Base-by-base conservation (phyloP, 1,139 yeast genomes). In the Yamadazyma jaroonii region DNA sequence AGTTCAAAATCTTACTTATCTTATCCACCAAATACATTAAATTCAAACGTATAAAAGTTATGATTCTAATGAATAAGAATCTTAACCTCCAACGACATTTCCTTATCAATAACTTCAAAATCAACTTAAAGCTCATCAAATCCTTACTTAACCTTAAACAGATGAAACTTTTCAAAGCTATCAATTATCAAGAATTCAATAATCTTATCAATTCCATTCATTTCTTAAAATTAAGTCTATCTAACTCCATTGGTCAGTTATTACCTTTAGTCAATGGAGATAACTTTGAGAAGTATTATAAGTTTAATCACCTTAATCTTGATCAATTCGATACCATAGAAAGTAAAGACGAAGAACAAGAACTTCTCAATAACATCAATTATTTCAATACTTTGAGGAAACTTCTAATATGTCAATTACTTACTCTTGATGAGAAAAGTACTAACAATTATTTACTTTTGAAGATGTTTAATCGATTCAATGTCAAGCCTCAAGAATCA, bases 251-350 rank as follows among this genome's bases (percentile, higher is more conserved):
- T n/a, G 43, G 54, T 2, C 56, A 57, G 21, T 41, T 70, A 8
- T 42, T 71, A 7, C 72, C 74, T 0, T 45, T 49, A 22, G 40
- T 67, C 33, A 67, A 70, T 43, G 75, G 76, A 0, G 62, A 59
- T 1, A 49, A 62, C 8, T 53, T 72, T 29, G 74, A 72, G 42
- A 67, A 67, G 44, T 70, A 68, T 42, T 67, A 72, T 43, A 50
- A 53, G 24, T 60, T 70, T 12, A 69, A 72, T 42, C 59, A 59
- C 34, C 56, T 70, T 13, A 54, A 62, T 36, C 29, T 54, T 17
- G 53, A 50, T 13, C 41, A 44, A 6, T 37, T 57, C 9, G 5
- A 26, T 3, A 9, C 32, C 6, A 44, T 41, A 20, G 50, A 51
- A 4, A 23, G 15, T 10, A 43, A 36, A n/a, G 29, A 38, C 17